Evolutionary conservation across 345 rosid genomes (phyloP), one percentile per base, ranked within the genome.

Genomic region (Camelina neglecta): DNA sequence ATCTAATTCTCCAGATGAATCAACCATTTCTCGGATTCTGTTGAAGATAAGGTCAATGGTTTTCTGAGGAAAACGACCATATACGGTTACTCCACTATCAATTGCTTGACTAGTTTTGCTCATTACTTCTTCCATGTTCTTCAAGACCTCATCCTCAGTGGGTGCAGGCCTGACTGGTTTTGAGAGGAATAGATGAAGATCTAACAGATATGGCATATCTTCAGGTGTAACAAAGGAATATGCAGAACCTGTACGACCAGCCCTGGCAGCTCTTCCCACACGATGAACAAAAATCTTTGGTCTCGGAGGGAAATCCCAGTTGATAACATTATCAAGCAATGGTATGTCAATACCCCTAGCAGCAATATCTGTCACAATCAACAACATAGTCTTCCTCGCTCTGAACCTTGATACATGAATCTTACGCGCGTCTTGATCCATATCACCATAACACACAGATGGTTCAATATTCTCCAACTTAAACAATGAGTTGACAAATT

Each of bases 271-370:
- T 80, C 99, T 77, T 68, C 99, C 99, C 6, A 95, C 99, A 29
- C 99, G 85, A 83, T 92, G 99, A 72, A 95, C 91, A 82, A 95
- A 95, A 50, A 95, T 86, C 75, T 92, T 95, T 51, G 99, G 97
- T 69, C 88, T 90, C 2, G 97, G 94, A 48, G 99, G 97, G 60
- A 90, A 95, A 80, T 95, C 99, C 97, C 97, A 95, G 79, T 95
- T 92, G 53, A 95, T 90, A 67, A 92, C 99, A 81, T 95, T 95
- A 76, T 95, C 99, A 67, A 95, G 97, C 82, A 95, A 83, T 0
- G 97, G 99, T 65, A 95, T 92, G 68, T 95, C 99, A 59, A 95
- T 95, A 24, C 99, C 99, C 76, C 99, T 89, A 62, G 99, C 97
- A 10, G 99, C 97, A 73, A 95, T 85, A 83, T 95, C 99, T 2